These are phyloP conservation scores for Fusarium sp. DNA, from an alignment of 2,329 filamentous ascomycete genomes.

Conservation along the genomic window DNA sequence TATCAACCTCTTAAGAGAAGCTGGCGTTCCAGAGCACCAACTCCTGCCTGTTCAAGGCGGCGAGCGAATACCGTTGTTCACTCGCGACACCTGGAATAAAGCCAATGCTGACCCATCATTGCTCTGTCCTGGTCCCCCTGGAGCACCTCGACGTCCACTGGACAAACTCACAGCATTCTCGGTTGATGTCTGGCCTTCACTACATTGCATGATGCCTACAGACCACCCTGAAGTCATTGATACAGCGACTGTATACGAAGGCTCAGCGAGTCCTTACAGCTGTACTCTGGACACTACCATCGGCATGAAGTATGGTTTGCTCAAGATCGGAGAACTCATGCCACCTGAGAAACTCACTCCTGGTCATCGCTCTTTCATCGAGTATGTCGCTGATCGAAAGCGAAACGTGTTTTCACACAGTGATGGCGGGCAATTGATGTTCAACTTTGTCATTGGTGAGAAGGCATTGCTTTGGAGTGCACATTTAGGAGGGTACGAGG, in stretches of 20 bases:
- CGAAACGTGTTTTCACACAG: neutral
- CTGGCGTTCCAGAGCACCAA: neutral
- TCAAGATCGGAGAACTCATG: neutral
- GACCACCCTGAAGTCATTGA: neutral
- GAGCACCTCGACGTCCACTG: neutral
- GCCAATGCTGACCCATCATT: neutral
- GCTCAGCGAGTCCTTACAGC: neutral
- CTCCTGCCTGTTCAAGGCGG: neutral
- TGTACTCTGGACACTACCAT: neutral
- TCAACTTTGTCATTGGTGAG: neutral
- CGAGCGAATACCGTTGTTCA: neutral
- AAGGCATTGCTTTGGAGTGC: neutral
- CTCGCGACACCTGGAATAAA: neutral
- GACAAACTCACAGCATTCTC: neutral
- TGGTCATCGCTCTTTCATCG: neutral
- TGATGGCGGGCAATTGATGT: neutral
- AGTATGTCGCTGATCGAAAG: neutral
- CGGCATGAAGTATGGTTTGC: neutral
- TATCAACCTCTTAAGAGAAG: neutral
- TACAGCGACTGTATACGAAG: neutral
- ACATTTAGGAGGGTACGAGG: neutral
- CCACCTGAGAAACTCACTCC: neutral
- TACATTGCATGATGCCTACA: neutral
- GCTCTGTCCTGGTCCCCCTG: neutral
- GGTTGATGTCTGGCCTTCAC: neutral